Conservation (phyloP, 106 monocot species). For the Posidonia australis region DNA sequence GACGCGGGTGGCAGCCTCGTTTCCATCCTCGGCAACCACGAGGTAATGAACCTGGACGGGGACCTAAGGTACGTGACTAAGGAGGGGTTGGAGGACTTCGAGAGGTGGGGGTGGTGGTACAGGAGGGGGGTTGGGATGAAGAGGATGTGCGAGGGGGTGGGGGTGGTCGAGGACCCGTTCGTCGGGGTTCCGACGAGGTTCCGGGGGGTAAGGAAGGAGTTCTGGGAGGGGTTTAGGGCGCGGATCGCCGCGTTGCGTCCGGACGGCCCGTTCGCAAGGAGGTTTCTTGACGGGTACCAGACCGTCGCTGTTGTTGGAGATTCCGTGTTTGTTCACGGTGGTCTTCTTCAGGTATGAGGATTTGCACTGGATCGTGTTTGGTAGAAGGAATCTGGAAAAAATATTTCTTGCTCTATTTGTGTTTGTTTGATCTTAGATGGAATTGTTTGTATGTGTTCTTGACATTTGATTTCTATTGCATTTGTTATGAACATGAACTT, state of each 20-base stretch:
- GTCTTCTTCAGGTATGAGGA: slow-evolving; percentile 38
- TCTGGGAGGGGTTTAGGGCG: slow-evolving; percentile 54
- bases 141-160: slow-evolving; percentile 15
- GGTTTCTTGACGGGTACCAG: slow-evolving; percentile 58
- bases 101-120: slow-evolving; percentile 1
- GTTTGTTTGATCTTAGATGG: no score
- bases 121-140: slow-evolving; percentile 1
- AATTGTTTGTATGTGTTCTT: no score
- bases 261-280: slow-evolving; percentile 47
- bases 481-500: no score
- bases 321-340: slow-evolving; percentile 90
- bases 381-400: no score
- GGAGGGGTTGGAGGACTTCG: neutral
- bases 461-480: no score
- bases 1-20: slow-evolving; percentile 37
- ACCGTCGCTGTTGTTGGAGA: slow-evolving; percentile 63
- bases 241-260: slow-evolving; percentile 86
- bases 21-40: slow-evolving; percentile 79
- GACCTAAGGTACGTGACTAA: slow-evolving; percentile 2
- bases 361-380: no score
- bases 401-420: no score
- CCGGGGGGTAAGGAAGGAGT: slow-evolving; percentile 54
- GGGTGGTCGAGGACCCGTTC: slow-evolving; percentile 47
- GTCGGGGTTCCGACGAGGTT: slow-evolving; percentile 64
- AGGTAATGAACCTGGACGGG: slow-evolving; percentile 78